phyloP scores from a whole-genome alignment of 2,329 filamentous ascomycete species.

The Nakataea oryzae region DNA sequence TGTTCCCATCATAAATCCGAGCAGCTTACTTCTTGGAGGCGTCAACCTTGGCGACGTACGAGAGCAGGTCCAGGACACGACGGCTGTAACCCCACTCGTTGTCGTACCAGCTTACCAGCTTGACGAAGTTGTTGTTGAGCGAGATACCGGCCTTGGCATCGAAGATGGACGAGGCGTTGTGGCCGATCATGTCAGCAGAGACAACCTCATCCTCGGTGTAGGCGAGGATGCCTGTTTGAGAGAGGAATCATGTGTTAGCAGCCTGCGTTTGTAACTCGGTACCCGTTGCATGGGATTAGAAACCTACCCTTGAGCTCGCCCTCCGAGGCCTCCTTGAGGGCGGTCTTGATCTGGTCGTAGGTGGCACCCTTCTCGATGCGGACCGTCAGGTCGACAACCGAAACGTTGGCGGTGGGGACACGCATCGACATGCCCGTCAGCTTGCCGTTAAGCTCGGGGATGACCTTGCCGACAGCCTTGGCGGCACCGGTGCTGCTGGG shows the following conservation, averaged over 20 bases:
- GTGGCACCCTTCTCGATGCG: slow-evolving; percentile 82
- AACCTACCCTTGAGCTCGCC: slow-evolving; percentile 75
- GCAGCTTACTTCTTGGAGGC: slow-evolving; percentile 37
- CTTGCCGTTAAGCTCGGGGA: slow-evolving; percentile 96
- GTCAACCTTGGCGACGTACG: slow-evolving; percentile 73
- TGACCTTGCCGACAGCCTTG: slow-evolving; percentile 99
- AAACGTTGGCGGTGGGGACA: slow-evolving; percentile 97
- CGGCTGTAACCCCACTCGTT: slow-evolving; percentile 99
- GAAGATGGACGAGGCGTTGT: slow-evolving; percentile 93
- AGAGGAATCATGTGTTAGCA: slow-evolving; percentile 9
- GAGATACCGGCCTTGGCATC: slow-evolving; percentile 99
- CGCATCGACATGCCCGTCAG: slow-evolving; percentile 99
- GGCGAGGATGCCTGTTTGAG: slow-evolving; percentile 60
- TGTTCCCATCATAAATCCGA: not conserved
- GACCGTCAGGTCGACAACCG: slow-evolving; percentile 93
- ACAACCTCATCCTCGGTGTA: slow-evolving; percentile 98
- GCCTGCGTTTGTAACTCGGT: not conserved
- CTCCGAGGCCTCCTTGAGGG: slow-evolving; percentile 79
- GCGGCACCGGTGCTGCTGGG: slow-evolving; percentile 97
- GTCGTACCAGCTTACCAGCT: slow-evolving; percentile 97
- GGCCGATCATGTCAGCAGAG: slow-evolving; percentile 87
- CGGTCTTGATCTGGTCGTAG: slow-evolving; percentile 88
- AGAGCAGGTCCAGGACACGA: slow-evolving; percentile 75
- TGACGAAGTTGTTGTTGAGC: slow-evolving; percentile 97
- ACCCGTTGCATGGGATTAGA: not conserved